Conservation (phyloP, 2,329 filamentous ascomycete genomes). For the Trichoderma citrinoviride region DNA sequence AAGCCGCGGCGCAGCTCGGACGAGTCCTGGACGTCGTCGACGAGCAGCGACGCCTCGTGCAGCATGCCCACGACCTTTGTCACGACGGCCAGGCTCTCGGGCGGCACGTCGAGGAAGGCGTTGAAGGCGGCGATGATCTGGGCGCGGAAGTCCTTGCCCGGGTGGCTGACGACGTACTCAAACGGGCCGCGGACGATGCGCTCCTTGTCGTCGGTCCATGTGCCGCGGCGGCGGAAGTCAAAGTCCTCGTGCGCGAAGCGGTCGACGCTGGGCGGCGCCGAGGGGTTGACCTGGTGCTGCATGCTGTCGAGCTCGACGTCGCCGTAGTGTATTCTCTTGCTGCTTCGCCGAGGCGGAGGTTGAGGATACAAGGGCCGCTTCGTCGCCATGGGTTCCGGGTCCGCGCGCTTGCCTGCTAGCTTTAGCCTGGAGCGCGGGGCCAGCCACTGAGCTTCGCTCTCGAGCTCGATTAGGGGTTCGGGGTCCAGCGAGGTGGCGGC, state of each 20-base stretch:
- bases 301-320: conserved; percentile 25
- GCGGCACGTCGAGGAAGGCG: conserved; percentile 71
- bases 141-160: conserved; percentile 80
- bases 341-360: conserved; percentile 13
- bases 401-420: neutral
- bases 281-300: conserved; percentile 36
- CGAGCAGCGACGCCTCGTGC: conserved; percentile 77
- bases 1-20: conserved; percentile 73
- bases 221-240: conserved; percentile 48
- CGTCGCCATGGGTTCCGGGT: too few species aligned
- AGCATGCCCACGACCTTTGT: conserved; percentile 80
- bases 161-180: conserved; percentile 74
- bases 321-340: conserved; percentile 18
- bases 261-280: conserved; percentile 45
- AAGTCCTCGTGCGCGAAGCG: conserved; percentile 57
- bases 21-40: conserved; percentile 86
- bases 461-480: conserved; percentile 53
- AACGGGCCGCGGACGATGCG: conserved; percentile 74
- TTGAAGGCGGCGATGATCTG: conserved; percentile 82
- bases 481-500: neutral
- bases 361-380: conserved; percentile 11
- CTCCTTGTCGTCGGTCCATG: conserved; percentile 74
- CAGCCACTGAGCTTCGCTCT: conserved; percentile 52
- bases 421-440: conserved; percentile 25
- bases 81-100: conserved; percentile 67